These are phyloP conservation scores for Pascua sp. DNA, from an alignment of 1,284 basidiomycete species.

Conservation along the genomic window DNA sequence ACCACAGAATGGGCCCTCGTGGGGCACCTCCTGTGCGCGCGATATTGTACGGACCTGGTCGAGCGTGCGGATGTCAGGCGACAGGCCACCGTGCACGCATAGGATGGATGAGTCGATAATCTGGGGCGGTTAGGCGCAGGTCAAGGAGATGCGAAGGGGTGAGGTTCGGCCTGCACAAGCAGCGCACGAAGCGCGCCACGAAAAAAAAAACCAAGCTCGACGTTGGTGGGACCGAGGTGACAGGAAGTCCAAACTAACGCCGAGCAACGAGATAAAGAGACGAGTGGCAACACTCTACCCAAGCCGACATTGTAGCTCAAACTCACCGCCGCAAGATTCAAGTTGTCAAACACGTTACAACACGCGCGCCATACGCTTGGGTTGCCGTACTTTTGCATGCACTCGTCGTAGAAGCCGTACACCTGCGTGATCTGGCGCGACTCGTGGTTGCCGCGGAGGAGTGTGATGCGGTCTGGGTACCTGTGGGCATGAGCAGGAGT, in stretches of 20 bases:
- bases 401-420: constrained; percentile 97
- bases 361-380: constrained; percentile 93
- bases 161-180: no score
- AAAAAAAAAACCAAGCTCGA: no score
- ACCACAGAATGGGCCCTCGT: constrained; percentile 97
- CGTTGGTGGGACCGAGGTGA: no score
- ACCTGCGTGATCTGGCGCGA: constrained; percentile 96
- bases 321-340: constrained; percentile 86
- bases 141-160: background rate
- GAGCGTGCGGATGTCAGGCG: constrained; percentile 84
- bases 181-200: no score
- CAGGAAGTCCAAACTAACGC: no score
- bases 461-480: constrained; percentile 87
- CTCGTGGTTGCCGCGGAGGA: constrained; percentile 92
- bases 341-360: constrained; percentile 89
- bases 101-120: constrained; percentile 88
- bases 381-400: constrained; percentile 93
- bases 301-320: background rate
- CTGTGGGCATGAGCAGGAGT: constrained; percentile 31
- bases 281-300: no score
- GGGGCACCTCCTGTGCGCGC: constrained; percentile 89
- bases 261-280: no score
- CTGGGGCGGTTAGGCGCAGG: constrained; percentile 49
- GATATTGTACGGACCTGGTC: constrained; percentile 90
- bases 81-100: constrained; percentile 90